Evolutionary conservation across 352 stramenopile genomes (phyloP), one percentile per base, ranked within the genome.

Genomic region (Blastocystis sp.): DNA sequence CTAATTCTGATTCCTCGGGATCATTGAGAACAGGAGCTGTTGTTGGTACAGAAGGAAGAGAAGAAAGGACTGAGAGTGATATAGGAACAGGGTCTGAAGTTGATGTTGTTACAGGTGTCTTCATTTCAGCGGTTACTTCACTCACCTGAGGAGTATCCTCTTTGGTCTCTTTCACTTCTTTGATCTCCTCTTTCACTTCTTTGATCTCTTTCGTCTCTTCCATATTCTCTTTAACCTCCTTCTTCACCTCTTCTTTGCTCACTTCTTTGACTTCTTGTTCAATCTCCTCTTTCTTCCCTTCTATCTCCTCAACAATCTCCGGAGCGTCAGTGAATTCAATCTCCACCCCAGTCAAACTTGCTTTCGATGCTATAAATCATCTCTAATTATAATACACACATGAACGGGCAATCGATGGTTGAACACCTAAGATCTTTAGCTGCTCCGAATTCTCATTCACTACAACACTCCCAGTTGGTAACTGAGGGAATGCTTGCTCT

Each of bases 291-390:
- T 54, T 27, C 33, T 22, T 7, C 13, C 7, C 64, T 24, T 3
- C 22, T 5, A 19, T 15, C 33, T 44, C 33, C 27, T 30, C 35
- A 7, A 27, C 60, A 33, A 48, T 42, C 35, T 35, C 60, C 13
- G 22, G 30, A 70, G 42, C 15, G 15, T 24, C 15, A 19, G 57
- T 64, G 6, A 27, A 24, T 6, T 44, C 60, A 30, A 76, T 44
- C 5, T 76, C 73, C 73, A 84, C 24, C 1, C 27, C 73, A 22
- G 48, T 22, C 0, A 81, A 15, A 40, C 40, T 84, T 51, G 56
- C 51, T 51, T 54, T 68, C 0, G 51, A 68, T 35, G 30, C 73
- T 84, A 84, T n/a, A 35, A 44, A 30, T 84, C 53, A 66, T 37
- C 44, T 22, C 30, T 7, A 17, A 17, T 24, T 15, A 19, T 64